Base-by-base conservation (phyloP, 1,284 basidiomycete species). In the Rhodofomes roseus region DNA sequence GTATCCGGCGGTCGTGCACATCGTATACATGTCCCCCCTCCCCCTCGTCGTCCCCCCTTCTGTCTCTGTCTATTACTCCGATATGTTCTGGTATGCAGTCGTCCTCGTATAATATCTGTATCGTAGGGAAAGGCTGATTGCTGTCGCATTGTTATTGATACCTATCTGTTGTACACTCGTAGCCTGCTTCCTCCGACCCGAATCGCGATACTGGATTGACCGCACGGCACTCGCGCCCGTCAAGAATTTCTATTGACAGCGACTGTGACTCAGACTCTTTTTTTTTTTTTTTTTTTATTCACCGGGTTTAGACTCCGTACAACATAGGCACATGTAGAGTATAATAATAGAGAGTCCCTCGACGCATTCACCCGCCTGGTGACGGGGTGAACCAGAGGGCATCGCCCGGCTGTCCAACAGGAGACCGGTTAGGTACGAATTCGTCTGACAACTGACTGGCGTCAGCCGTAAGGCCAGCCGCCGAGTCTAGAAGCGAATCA, bases 101-200 rank as follows among this genome's bases (percentile, higher is more conserved):
- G 56, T 58, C 55, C 48, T 55, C 41, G 18, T 62, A 57, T 55
- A 57, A 60, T 62, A 61, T 61, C 48, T 65, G 63, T 64, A 64
- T 59, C 61, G 63, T 64, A 64, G 61, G 63, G 58, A 23, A 52
- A 59, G 55, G 40, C 55, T 57, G 60, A 56, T 57, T 25, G 59
- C 57, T 56, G 51, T 63, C 57, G 56, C 60, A 54, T 51, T 59
- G 55, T 56, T 59, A 54, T 58, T 58, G 60, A 61, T 62, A 62
- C 55, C 54, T 56, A 51, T 37, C 50, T 59, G 60, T 62, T 62
- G 60, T 62, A 62, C 34, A 44, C 55, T 53, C 56, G 48, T 58
- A 53, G 54, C 57, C 44, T 61, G 60, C 52, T 54, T 34, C 40
- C 34, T 43, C 31, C 46, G 46, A 29, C 25, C n/a, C n/a, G n/a